A percentile compares a stretch with the other conserved stretches of the same genome.
Conservation (phyloP, 1,284 basidiomycete species). For the Flammula alnicola region DNA sequence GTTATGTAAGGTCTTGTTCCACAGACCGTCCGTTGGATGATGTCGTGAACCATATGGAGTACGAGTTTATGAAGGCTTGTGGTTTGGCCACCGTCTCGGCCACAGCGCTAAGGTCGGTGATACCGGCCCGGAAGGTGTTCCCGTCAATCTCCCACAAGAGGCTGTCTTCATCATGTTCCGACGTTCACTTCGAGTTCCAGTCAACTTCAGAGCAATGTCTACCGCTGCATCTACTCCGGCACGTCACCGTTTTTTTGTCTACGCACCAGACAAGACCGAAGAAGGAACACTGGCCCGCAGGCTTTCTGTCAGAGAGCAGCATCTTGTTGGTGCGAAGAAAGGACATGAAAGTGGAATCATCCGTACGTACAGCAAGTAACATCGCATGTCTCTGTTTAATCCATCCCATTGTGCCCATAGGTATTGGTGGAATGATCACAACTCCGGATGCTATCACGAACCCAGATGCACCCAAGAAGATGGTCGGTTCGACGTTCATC, state of each 20-base stretch:
- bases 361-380: conserved; percentile 35
- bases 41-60: too few species aligned
- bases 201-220: conserved; percentile 25
- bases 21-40: too few species aligned
- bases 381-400: background rate
- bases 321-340: conserved; percentile 47
- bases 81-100: too few species aligned
- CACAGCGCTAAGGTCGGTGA: too few species aligned
- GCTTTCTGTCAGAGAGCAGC: conserved; percentile 49
- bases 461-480: conserved; percentile 41
- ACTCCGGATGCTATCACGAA: conserved; percentile 43
- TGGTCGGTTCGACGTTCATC: conserved; percentile 47
- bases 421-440: conserved; percentile 41
- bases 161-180: conserved; percentile 9
- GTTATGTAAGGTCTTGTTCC: background rate
- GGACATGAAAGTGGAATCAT: conserved; percentile 47
- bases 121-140: background rate
- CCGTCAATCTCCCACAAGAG: too few species aligned
- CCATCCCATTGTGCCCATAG: conserved; percentile 26
- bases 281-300: conserved; percentile 52
- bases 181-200: conserved; percentile 12
- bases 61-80: too few species aligned
- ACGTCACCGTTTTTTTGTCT: conserved; percentile 50
- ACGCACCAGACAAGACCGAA: conserved; percentile 56
- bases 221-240: conserved; percentile 25